Conservation (phyloP, 2,329 filamentous ascomycete genomes). For the Botryotinia convoluta region DNA sequence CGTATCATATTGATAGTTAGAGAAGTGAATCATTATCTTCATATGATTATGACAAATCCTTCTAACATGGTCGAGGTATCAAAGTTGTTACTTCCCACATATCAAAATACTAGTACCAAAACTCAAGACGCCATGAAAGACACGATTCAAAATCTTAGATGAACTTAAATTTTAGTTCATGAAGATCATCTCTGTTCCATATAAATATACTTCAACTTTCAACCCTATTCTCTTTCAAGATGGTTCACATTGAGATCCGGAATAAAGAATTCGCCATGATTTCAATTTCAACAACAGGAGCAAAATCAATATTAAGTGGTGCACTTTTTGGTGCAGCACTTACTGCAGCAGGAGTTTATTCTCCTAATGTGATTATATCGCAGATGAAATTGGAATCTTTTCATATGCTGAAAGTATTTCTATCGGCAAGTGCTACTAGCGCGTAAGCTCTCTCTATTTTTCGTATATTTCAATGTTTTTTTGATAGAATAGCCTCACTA, state of each 20-base stretch:
- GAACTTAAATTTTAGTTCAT: conserved; percentile 9
- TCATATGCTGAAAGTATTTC: conserved; percentile 64
- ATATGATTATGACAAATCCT: conserved; percentile 4
- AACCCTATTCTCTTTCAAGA: neutral
- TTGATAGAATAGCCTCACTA: neutral
- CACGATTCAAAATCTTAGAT: neutral
- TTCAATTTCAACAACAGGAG: conserved; percentile 12
- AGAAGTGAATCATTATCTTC: neutral
- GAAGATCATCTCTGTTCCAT: neutral
- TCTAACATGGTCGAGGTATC: conserved; percentile 12
- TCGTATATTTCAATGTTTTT: neutral
- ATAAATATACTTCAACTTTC: neutral
- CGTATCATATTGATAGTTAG: neutral
- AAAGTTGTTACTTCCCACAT: conserved; percentile 8
- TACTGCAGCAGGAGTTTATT: conserved; percentile 57
- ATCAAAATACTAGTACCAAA: conserved; percentile 3
- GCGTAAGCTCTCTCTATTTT: conserved; percentile 47
- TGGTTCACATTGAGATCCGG: neutral
- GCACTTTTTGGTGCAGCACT: conserved; percentile 61
- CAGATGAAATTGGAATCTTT: conserved; percentile 61
- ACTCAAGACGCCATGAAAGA: conserved; percentile 7
- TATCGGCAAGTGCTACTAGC: conserved; percentile 60
- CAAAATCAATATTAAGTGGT: conserved; percentile 40
- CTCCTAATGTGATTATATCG: conserved; percentile 56
- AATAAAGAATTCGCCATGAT: conserved; percentile 7